phyloP scores from a whole-genome alignment of 163 green algal genomes.

The Scenedesmus sp. region DNA sequence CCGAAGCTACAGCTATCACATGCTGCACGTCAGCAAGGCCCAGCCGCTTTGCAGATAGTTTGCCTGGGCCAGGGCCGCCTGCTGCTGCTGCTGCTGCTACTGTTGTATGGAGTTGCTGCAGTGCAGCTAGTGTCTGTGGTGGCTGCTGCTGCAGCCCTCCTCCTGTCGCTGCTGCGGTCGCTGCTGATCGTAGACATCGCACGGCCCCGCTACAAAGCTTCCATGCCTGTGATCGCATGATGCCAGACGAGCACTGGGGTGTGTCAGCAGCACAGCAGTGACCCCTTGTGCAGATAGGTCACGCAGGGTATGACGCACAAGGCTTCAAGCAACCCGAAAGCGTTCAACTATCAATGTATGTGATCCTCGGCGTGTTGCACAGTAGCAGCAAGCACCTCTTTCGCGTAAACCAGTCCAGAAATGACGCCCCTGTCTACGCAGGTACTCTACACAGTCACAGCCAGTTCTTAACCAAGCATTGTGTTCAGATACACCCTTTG shows the following conservation, averaged over 20 bases:
- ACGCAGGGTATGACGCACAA: not conserved
- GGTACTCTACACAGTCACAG: too few species aligned
- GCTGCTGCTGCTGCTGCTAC: constrained; percentile 16
- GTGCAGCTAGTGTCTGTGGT: not conserved
- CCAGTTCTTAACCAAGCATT: too few species aligned
- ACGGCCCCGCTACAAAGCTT: not conserved
- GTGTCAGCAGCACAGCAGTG: not conserved
- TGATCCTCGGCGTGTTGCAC: not conserved
- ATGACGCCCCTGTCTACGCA: too few species aligned
- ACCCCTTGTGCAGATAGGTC: not conserved
- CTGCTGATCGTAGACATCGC: not conserved
- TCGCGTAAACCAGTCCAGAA: too few species aligned
- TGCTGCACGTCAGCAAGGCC: constrained; percentile 69
- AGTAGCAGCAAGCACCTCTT: too few species aligned
- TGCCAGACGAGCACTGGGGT: not conserved
- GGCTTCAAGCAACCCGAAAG: not conserved
- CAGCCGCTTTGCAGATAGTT: constrained; percentile 32
- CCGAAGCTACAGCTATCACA: constrained; percentile 84
- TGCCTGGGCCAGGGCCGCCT: not conserved
- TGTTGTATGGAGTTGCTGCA: not conserved
- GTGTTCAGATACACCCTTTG: too few species aligned
- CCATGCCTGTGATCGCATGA: not conserved
- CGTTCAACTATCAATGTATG: not conserved
- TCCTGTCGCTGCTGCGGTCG: not conserved
- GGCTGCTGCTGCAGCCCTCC: not conserved